A percentile compares a stretch with the other conserved stretches of the same genome.
phyloP scores from a whole-genome alignment of 176 grass and related monocot species.

The Phoenix dactylifera region DNA sequence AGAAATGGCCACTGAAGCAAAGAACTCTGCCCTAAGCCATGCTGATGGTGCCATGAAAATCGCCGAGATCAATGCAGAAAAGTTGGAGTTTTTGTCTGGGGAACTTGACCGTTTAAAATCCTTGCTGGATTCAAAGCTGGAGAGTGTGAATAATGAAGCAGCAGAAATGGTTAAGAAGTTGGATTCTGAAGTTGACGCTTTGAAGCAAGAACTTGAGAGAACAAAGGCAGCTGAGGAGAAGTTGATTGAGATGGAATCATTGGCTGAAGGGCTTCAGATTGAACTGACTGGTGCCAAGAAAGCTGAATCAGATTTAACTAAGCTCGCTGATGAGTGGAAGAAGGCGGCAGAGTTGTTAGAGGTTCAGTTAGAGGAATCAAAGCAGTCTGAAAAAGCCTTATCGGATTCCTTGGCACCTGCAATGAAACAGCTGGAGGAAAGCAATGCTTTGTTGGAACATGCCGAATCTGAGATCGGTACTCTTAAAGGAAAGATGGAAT shows the following conservation, averaged over 20 bases:
- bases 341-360: conserved; percentile 28
- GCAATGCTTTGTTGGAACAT: conserved; percentile 28
- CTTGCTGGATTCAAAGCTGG: conserved; percentile 27
- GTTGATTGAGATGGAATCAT: conserved; percentile 23
- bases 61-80: conserved; percentile 29
- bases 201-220: conserved; percentile 31
- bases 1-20: conserved; percentile 28
- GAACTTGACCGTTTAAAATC: conserved; percentile 36
- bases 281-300: conserved; percentile 53
- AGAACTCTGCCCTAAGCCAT: conserved; percentile 23
- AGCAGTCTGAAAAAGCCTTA: conserved; percentile 27
- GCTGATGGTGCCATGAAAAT: conserved; percentile 34
- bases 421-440: conserved; percentile 36
- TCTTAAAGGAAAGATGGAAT: conserved; percentile 50
- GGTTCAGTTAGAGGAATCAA: conserved; percentile 16
- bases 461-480: conserved; percentile 30
- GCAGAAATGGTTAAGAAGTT: conserved; percentile 27
- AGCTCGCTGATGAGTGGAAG: conserved; percentile 44
- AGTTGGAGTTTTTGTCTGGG: conserved; percentile 22
- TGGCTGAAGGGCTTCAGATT: conserved; percentile 36
- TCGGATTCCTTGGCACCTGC: conserved; percentile 28
- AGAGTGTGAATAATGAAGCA: conserved; percentile 32
- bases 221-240: conserved; percentile 38
- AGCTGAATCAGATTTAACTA: conserved; percentile 39
- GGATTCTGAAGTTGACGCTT: conserved; percentile 13